Conservation (phyloP, 129 eudicot species). For the Saussurea involucrata region DNA sequence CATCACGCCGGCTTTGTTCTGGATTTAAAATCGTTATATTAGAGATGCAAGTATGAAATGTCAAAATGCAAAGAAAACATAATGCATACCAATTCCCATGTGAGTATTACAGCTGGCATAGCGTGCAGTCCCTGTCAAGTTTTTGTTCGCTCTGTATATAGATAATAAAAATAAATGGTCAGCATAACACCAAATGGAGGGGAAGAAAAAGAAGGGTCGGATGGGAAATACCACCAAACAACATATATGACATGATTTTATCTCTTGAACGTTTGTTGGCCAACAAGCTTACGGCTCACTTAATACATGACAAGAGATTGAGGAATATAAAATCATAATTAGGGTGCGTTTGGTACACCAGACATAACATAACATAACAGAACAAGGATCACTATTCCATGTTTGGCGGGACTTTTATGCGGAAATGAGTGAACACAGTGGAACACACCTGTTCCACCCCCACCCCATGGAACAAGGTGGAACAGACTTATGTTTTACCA, state of each 20-base stretch:
- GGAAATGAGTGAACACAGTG: no score
- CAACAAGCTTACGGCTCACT: background rate
- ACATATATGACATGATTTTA: background rate
- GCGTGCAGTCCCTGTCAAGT: conserved; percentile 98
- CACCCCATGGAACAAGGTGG: no score
- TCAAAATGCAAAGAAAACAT: conserved; percentile 7
- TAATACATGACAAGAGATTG: background rate
- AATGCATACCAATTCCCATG: conserved; percentile 69
- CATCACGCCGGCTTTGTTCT: conserved; percentile 99
- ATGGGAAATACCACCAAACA: background rate
- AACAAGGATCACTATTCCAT: no score
- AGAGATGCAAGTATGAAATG: conserved; percentile 4
- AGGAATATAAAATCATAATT: background rate
- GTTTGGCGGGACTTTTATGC: no score
- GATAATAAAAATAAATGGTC: conserved; percentile 3
- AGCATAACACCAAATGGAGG: background rate
- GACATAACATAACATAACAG: no score
- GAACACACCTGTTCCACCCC: no score
- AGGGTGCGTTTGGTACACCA: background rate
- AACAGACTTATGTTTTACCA: no score
- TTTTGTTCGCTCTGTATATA: conserved; percentile 77
- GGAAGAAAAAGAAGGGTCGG: background rate
- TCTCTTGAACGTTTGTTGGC: background rate
- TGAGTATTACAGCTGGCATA: conserved; percentile 99
- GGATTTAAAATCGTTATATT: conserved; percentile 17